These are phyloP conservation scores for Przewalskia tangutica DNA, from an alignment of 257 asterid genomes.

Conservation along the genomic window DNA sequence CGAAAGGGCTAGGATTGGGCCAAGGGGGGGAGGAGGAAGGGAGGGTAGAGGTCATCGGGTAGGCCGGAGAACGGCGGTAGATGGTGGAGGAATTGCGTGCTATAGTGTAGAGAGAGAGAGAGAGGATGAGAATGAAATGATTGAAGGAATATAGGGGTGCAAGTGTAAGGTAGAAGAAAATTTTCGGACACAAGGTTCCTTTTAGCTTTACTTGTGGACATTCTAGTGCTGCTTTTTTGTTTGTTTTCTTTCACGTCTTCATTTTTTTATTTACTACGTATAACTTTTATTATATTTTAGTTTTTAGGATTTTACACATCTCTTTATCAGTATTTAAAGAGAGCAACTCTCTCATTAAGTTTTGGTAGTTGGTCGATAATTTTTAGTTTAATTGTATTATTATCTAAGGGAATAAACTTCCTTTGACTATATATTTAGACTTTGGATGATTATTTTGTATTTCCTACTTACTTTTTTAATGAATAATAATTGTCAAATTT, in stretches of 20 bases:
- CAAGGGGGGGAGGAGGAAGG: slow-evolving; percentile 2
- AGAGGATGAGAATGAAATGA: neutral
- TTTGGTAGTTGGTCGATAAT: neutral
- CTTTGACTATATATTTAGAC: too few relatives aligned
- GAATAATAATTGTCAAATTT: neutral
- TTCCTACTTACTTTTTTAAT: neutral
- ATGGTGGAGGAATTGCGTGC: neutral
- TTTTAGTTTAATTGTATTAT: neutral
- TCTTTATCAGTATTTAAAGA: neutral
- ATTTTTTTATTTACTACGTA: too few relatives aligned
- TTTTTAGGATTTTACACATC: neutral
- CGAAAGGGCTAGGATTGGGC: slow-evolving; percentile 3
- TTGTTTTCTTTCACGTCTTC: neutral
- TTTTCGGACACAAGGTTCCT: neutral
- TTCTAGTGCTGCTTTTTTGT: neutral
- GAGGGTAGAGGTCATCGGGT: slow-evolving; percentile 6
- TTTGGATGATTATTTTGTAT: neutral
- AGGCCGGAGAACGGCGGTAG: neutral
- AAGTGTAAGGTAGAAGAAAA: neutral
- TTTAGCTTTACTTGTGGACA: neutral
- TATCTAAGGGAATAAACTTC: too few relatives aligned
- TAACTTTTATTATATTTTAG: neutral
- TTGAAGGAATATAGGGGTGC: neutral
- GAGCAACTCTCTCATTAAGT: too few relatives aligned
- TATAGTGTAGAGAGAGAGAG: neutral